Conservation (phyloP, 176 grass and related monocot genomes). For the Pontederia crassipes region DNA sequence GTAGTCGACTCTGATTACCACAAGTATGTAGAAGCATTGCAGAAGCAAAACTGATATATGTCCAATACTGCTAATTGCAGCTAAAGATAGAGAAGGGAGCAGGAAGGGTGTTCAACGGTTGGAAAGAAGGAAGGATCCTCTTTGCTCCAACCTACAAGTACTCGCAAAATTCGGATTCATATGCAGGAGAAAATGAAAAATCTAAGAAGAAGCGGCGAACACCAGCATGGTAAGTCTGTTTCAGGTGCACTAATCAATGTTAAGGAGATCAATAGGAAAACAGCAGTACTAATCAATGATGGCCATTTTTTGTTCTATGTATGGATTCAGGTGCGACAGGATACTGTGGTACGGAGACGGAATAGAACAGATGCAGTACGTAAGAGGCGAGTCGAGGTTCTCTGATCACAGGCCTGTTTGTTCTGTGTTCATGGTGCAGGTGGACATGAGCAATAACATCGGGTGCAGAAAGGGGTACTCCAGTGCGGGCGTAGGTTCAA, state of each 20-base stretch:
- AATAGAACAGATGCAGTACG: slow-evolving; percentile 49
- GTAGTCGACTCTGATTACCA: no score
- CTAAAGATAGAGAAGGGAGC: slow-evolving; percentile 64
- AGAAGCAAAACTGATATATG: no score
- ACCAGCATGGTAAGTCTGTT: slow-evolving; percentile 59
- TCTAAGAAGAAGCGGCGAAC: slow-evolving; percentile 96
- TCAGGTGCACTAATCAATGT: neutral
- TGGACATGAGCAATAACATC: slow-evolving; percentile 40
- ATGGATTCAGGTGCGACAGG: slow-evolving; percentile 55
- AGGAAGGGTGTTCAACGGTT: slow-evolving; percentile 68
- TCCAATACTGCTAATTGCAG: slow-evolving; percentile 18
- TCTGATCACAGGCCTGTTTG: slow-evolving; percentile 73
- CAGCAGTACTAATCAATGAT: neutral
- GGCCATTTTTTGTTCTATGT: neutral
- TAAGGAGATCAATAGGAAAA: neutral
- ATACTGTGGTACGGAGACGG: slow-evolving; percentile 65
- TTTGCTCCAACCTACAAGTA: slow-evolving; percentile 96
- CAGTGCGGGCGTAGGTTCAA: slow-evolving; percentile 15
- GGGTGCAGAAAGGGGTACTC: slow-evolving; percentile 57
- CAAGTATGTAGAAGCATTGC: no score
- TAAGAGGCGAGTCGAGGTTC: slow-evolving; percentile 60
- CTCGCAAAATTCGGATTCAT: slow-evolving; percentile 69
- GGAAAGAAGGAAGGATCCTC: slow-evolving; percentile 87
- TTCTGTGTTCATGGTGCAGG: slow-evolving; percentile 44
- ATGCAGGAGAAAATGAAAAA: slow-evolving; percentile 61